These are phyloP conservation scores for Rhizopus microsporus DNA, from an alignment of 371 early-diverging fungal genomes.

Conservation along the genomic window DNA sequence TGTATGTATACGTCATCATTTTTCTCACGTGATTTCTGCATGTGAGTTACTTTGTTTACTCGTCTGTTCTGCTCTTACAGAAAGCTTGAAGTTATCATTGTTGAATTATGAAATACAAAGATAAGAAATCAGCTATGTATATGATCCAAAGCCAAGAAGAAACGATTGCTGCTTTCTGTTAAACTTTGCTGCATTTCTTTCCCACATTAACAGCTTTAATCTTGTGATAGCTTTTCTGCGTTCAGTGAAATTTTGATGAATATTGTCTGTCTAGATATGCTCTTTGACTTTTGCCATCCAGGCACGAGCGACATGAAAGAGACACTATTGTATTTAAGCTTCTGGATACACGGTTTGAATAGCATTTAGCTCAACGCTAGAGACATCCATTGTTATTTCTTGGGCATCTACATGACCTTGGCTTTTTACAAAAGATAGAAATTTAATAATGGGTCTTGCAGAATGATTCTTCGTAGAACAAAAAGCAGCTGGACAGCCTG, in stretches of 20 bases:
- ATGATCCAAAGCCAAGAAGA: neutral
- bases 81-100: conserved; percentile 1
- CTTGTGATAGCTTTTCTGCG: conserved; percentile 1
- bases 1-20: too few species aligned
- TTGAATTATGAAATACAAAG: neutral
- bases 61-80: too few species aligned
- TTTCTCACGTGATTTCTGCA: too few species aligned
- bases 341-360: conserved; percentile 1
- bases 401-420: neutral
- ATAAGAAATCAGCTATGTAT: neutral
- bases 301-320: conserved; percentile 6
- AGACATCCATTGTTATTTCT: conserved; percentile 4
- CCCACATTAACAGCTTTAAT: conserved; percentile 3
- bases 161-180: neutral
- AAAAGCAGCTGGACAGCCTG: conserved; percentile 10
- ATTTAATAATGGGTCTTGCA: neutral
- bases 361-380: neutral
- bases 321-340: conserved; percentile 2
- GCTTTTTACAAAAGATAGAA: conserved; percentile 3
- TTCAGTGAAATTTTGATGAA: neutral
- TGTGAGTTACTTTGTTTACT: too few species aligned
- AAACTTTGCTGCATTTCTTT: neutral
- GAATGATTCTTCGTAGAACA: conserved; percentile 5
- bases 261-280: neutral
- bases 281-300: conserved; percentile 3